Percentiles rank a stretch among this genome's conserved stretches.
Evolutionary conservation across 2,329 filamentous ascomycete species (phyloP).

Genomic region (Fusarium compactum): DNA sequence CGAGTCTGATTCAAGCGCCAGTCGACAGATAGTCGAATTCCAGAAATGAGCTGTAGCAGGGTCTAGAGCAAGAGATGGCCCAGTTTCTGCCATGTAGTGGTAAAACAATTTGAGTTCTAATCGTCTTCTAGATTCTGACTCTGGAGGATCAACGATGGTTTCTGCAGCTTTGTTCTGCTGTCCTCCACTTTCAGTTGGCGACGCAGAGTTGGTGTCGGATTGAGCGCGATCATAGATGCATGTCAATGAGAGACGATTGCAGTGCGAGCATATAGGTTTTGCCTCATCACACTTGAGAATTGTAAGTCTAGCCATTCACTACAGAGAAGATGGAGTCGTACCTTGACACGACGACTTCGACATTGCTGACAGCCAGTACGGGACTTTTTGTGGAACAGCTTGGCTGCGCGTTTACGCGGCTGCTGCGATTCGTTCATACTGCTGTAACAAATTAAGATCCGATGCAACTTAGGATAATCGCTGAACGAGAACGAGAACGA

Average conservation of each 20-base stretch:
- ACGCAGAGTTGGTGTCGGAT: not conserved
- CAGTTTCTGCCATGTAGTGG: slow-evolving; percentile 11
- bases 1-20: slow-evolving; percentile 6
- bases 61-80: slow-evolving; percentile 1
- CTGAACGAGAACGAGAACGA: slow-evolving; percentile 18
- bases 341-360: slow-evolving; percentile 15
- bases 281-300: slow-evolving; percentile 1
- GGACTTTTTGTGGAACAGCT: slow-evolving; percentile 17
- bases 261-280: slow-evolving; percentile 2
- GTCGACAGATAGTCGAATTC: not conserved
- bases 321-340: not conserved
- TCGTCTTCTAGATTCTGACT: slow-evolving; percentile 4
- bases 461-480: not conserved
- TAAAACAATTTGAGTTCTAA: slow-evolving; percentile 1
- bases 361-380: slow-evolving; percentile 14
- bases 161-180: not conserved
- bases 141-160: not conserved
- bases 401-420: slow-evolving; percentile 8
- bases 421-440: not conserved
- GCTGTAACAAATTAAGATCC: not conserved
- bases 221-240: not conserved
- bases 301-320: not conserved
- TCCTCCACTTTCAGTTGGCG: not conserved
- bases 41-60: not conserved
- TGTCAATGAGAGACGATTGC: not conserved